Evolutionary conservation across 768 basidiomycete genomes (phyloP).

Genomic region (Nidularia pulvinata): DNA sequence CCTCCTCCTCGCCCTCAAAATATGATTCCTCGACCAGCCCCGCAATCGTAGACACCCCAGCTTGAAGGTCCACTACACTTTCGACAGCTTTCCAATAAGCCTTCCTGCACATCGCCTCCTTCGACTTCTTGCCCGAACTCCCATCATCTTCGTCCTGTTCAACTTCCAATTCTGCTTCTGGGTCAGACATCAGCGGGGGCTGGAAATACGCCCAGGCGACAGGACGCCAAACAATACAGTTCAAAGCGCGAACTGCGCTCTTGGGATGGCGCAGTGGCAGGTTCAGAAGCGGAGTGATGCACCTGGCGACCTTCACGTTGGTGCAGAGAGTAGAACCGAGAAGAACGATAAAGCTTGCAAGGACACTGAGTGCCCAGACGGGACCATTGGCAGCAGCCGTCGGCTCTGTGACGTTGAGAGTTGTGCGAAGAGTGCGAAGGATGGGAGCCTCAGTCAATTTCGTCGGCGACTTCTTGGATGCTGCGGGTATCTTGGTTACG

Average conservation of each 20-base stretch:
- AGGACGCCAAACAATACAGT: constrained; percentile 65
- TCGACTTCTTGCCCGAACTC: constrained; percentile 2
- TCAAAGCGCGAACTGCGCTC: constrained; percentile 61
- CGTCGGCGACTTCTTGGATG: constrained; percentile 34
- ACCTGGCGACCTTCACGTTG: constrained; percentile 39
- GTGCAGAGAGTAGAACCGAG: constrained; percentile 54
- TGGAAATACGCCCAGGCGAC: constrained; percentile 68
- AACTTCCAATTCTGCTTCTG: constrained; percentile 23
- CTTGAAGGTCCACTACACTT: constrained; percentile 44
- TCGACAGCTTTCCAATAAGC: constrained; percentile 48
- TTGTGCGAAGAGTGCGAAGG: constrained; percentile 66
- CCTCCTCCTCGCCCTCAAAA: constrained; percentile 10
- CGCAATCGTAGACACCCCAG: constrained; percentile 56
- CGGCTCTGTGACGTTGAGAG: constrained; percentile 54
- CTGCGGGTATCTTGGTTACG: constrained; percentile 39
- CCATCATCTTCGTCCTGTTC: constrained; percentile 23
- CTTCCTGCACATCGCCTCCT: constrained; percentile 14
- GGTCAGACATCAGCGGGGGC: constrained; percentile 34
- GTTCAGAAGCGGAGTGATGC: constrained; percentile 48
- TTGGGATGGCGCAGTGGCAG: constrained; percentile 62
- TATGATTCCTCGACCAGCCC: constrained; percentile 42
- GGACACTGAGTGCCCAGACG: constrained; percentile 72
- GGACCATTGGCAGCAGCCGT: constrained; percentile 71
- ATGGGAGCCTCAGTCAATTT: constrained; percentile 49
- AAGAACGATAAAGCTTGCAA: constrained; percentile 67